Base-by-base conservation (phyloP, 768 basidiomycete genomes). In the Lentinula edodes region DNA sequence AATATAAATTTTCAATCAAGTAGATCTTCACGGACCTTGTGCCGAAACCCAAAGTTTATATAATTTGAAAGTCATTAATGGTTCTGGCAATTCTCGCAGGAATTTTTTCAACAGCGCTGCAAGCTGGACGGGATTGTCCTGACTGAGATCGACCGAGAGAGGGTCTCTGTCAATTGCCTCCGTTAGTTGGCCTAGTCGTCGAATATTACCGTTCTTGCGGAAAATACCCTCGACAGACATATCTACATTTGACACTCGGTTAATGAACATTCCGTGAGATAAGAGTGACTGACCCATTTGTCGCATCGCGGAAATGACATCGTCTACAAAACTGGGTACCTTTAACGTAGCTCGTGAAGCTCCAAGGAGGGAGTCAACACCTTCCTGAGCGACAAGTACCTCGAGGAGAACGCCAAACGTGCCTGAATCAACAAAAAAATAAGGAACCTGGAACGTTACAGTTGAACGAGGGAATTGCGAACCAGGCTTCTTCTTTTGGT, bases 211-310 rank as follows among this genome's bases (percentile, higher is more conserved):
- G 69, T 95, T 97, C 78, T 95, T 95, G 60, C 97, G 85, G 82
- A 99, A 99, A 65, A 99, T 96, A 61, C 97, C 97, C 75, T 98
- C 97, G 43, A 99, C 83, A 8, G 97, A 98, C 93, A 99, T 95
- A 76, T 99, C 97, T 36, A 59, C 13, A 23, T 23, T 23, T 23
- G 32, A 12, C n/a, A 64, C 71, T 64, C 43, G 28, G 48, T 64
- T 5, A n/a, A 35, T 23, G 42, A 52, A 18, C 20, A 39, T 8
- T 20, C 62, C 2, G 23, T 23, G 23, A 23, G 12, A 35, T 35
- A 16, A 13, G 20, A 23, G 23, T 10, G 16, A 76, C 89, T 65
- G 61, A 97, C 96, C 96, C 97, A 98, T 98, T 73, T 98, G 95
- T 70, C 91, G 83, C 97, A 99, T 98, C 10, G 97, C 95, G 55